A percentile compares a stretch with the other conserved stretches of the same genome.
Conservation (phyloP, 2,329 filamentous ascomycete species). For the Exophiala mesophila region DNA sequence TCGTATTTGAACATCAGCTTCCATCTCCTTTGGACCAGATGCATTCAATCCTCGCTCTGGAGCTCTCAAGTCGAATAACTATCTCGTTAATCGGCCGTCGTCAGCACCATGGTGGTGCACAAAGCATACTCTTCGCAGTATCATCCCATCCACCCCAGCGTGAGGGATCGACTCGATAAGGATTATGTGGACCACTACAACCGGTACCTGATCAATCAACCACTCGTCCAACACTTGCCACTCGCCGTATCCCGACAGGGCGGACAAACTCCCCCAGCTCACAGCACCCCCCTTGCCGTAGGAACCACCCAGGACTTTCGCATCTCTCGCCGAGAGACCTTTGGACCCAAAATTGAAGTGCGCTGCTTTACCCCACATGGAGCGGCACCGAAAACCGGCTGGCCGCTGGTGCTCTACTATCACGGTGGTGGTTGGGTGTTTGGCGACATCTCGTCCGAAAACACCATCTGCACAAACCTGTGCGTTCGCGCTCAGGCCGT, state of each 20-base stretch:
- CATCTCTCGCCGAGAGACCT: conserved; percentile 41
- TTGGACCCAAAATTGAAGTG: conserved; percentile 46
- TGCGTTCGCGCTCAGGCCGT: conserved; percentile 48
- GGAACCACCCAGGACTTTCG: conserved; percentile 43
- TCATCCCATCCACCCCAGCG: conserved; percentile 43
- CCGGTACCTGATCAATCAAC: conserved; percentile 45
- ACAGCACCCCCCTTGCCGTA: conserved; percentile 46
- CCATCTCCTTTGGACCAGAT: neutral
- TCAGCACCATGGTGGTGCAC: conserved; percentile 18
- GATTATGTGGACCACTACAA: conserved; percentile 53
- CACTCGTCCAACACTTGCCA: conserved; percentile 53
- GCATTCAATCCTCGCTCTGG: neutral
- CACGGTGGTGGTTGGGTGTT: conserved; percentile 57
- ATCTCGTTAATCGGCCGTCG: too few relatives aligned
- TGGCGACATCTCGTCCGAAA: conserved; percentile 55
- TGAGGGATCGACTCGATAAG: conserved; percentile 43
- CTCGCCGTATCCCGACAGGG: conserved; percentile 48
- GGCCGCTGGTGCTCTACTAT: conserved; percentile 53
- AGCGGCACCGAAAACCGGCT: conserved; percentile 31
- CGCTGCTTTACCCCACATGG: conserved; percentile 50
- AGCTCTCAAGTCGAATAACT: neutral
- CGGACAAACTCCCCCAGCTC: conserved; percentile 50
- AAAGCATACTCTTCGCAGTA: conserved; percentile 36
- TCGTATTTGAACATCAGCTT: neutral
- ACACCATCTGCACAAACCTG: conserved; percentile 51